These are phyloP conservation scores for Eragrostis tef DNA, from an alignment of 202 grass and related monocot genomes.

Conservation along the genomic window DNA sequence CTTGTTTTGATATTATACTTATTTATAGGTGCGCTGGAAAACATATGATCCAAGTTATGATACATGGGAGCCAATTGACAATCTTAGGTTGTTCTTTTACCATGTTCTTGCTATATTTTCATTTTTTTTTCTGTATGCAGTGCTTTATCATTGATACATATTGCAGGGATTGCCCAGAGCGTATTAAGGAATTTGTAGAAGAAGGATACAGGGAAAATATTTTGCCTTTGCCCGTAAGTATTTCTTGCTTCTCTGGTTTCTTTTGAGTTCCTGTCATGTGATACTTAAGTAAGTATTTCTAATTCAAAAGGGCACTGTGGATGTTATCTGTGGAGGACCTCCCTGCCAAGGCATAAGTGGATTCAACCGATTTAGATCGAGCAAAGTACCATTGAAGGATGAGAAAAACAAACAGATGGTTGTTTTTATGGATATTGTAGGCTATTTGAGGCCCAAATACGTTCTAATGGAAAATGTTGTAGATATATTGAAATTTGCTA, in stretches of 20 bases:
- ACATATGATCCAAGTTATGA: slow-evolving; percentile 53
- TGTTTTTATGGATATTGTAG: slow-evolving; percentile 73
- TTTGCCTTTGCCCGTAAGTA: slow-evolving; percentile 60
- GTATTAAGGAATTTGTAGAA: slow-evolving; percentile 56
- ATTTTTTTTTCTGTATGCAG: not conserved
- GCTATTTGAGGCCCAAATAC: slow-evolving; percentile 65
- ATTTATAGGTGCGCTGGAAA: slow-evolving; percentile 61
- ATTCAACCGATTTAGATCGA: slow-evolving; percentile 59
- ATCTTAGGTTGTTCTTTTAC: slow-evolving; percentile 47
- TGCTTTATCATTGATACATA: not conserved
- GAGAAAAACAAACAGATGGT: slow-evolving; percentile 60
- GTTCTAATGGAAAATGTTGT: slow-evolving; percentile 79
- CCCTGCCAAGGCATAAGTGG: slow-evolving; percentile 47
- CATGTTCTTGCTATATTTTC: not conserved
- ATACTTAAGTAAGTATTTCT: not conserved
- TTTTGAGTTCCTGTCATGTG: not conserved
- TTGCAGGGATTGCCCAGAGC: slow-evolving; percentile 47
- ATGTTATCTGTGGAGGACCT: slow-evolving; percentile 21
- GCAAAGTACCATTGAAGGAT: slow-evolving; percentile 48
- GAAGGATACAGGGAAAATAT: slow-evolving; percentile 57
- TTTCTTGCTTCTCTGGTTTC: not conserved
- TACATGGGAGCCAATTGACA: slow-evolving; percentile 65
- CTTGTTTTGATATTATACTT: not conserved
- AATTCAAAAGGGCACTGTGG: slow-evolving; percentile 3
- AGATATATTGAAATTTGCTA: slow-evolving; percentile 70